Base-by-base conservation (phyloP, 129 eudicot species). In the Pseudognaphalium luteoalbum region DNA sequence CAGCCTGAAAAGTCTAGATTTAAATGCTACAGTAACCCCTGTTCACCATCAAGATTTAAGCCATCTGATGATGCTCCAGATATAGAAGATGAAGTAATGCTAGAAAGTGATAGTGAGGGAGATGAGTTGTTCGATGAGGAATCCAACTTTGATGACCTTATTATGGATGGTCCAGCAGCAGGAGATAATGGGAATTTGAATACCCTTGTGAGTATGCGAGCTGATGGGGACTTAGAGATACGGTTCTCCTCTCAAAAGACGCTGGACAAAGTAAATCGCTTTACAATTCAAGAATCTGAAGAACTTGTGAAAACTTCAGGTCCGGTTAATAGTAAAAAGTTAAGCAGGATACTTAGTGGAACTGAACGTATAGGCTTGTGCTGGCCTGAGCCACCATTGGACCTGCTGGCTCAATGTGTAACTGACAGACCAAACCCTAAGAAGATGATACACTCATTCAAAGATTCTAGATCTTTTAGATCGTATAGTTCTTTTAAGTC, bases 361-460 rank as follows among this genome's bases (percentile, higher is more conserved):
- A 88, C 93, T 0, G 98, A 91, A 78, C 81, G 89, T 72, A 85
- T 87, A 32, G 93, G 97, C 62, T 81, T 93, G 68, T 82, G 88
- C 78, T 93, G 98, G 98, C 97, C 96, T 15, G 97, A 91, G 84
- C 93, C 89, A 65, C 97, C 97, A 42, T 66, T 88, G 66, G 76
- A 94, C 86, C 87, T 94, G 68, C 71, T 91, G 61, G 81, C 91
- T 29, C 88, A 87, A 80, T 89, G 75, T 71, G 88, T 85, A 70
- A 51, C 74, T 21, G 93, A 93, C 34, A 90, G 88, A 72, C 86
- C 89, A 15, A 76, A 57, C 75, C 75, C 88, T 4, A 77, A 87
- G 51, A 82, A 85, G 70, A 44, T 87, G 57, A 58, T 79, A 21
- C 85, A 84, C 77, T 90, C 97, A 4, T 91, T 91, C 20, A 94